These are phyloP conservation scores for Cladophialophora immunda DNA, from an alignment of 2,329 filamentous ascomycete species.

Conservation along the genomic window DNA sequence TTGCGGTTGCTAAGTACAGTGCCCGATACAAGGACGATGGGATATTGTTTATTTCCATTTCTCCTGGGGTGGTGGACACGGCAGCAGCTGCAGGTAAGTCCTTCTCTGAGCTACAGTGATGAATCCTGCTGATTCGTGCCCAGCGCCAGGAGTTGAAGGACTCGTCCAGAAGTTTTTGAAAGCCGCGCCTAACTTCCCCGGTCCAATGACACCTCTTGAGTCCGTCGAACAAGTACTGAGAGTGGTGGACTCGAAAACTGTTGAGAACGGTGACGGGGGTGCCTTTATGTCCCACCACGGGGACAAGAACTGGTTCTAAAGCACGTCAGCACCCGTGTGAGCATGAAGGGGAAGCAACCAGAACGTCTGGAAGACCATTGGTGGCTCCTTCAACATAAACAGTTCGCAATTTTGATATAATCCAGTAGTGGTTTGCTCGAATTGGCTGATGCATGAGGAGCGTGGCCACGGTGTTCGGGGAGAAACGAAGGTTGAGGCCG, in stretches of 20 bases:
- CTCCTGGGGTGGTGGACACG: constrained; percentile 61
- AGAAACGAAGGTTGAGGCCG: no score
- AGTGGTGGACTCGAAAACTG: constrained; percentile 50
- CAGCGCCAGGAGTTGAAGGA: constrained; percentile 6
- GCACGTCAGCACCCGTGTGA: not conserved
- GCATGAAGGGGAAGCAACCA: not conserved
- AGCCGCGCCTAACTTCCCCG: constrained; percentile 54
- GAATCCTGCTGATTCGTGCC: not conserved
- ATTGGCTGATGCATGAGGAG: no score
- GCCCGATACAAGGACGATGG: constrained; percentile 60
- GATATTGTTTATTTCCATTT: constrained; percentile 61
- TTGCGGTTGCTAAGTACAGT: constrained; percentile 62
- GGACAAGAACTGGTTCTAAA: constrained; percentile 61
- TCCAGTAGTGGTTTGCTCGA: no score
- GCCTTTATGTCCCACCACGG: constrained; percentile 64
- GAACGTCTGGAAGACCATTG: not conserved
- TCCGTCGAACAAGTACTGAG: constrained; percentile 47
- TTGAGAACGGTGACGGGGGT: constrained; percentile 60
- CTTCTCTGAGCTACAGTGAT: not conserved
- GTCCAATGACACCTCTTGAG: constrained; percentile 48
- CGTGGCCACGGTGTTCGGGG: no score
- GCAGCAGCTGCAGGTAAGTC: constrained; percentile 42
- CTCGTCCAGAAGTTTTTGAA: constrained; percentile 44
- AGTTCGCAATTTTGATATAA: not conserved
- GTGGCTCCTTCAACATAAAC: not conserved